Evolutionary conservation across 2,329 filamentous ascomycete genomes (phyloP), one percentile per base, ranked within the genome.

Genomic region (Didymella pinodella): DNA sequence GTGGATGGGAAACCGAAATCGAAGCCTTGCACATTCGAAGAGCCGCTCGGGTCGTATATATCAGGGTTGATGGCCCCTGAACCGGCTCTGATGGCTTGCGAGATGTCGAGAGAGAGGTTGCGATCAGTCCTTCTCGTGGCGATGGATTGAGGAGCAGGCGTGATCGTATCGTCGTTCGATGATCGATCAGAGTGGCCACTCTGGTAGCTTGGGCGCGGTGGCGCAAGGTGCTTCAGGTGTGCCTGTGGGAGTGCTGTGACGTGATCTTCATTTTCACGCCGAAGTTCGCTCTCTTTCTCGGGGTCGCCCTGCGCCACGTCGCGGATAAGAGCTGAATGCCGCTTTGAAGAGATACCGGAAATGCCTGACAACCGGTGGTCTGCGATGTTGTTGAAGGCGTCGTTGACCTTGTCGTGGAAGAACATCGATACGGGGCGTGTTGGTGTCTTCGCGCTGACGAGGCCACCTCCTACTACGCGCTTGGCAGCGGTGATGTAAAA

Each of bases 401-500:
- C 90, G 75, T 96, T 93, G 56, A 97, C 86, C 75, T 90, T 92
- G 77, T 96, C 92, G 73, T 96, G 91, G 67, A 96, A 88, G 67
- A 89, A 80, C 66, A 89, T 88, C 68, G 89, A 92, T 55, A 94
- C 83, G 3, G 89, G 89, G 45, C 83, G 78, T 16, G 78, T 79
- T 2, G 81, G 81, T 7, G 80, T 81, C 49, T 80, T 77, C 40
- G 70, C 89, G 77, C 51, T 86, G 82, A 82, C 78, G 18, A 81
- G 62, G 41, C 74, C 57, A 78, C 86, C 72, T 79, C 82, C 75
- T 7, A 69, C 65, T 60, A 73, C 79, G 48, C 88, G 82, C 66
- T 90, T 89, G 7, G 92, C 86, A 0, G 90, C 87, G 0, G 94
- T 98, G 65, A 97, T 91, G 78, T 92, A 97, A 82, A 97, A 97